Conservation (phyloP, 371 early-diverging fungal species). For the Zychaea mexicana region DNA sequence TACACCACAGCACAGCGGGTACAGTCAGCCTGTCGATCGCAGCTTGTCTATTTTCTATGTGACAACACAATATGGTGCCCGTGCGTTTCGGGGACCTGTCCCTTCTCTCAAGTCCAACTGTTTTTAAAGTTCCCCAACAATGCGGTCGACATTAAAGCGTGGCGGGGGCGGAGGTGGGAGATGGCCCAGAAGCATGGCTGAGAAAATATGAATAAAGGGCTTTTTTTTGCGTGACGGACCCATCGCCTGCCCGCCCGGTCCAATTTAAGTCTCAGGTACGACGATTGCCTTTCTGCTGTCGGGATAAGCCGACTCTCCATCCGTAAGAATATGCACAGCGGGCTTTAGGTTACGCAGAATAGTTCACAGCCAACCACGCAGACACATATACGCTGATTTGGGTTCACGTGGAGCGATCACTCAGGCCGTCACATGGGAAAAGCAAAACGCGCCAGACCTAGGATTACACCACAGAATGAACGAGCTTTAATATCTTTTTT, state of each 20-base stretch:
- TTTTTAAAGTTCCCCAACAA: slow-evolving; percentile 1
- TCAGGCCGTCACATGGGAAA: background rate
- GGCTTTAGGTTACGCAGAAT: background rate
- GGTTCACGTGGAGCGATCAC: slow-evolving; percentile 1
- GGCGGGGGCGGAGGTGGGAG: background rate
- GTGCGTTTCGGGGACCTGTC: background rate
- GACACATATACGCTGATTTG: no score
- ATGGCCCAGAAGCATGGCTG: background rate
- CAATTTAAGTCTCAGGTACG: background rate
- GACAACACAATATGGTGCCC: background rate
- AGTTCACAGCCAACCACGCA: no score
- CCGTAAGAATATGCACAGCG: background rate
- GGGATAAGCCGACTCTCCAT: background rate
- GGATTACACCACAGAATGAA: no score
- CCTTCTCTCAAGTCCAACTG: background rate
- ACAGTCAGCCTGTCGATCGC: background rate
- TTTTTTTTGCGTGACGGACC: background rate
- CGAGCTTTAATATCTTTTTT: background rate
- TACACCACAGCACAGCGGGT: background rate
- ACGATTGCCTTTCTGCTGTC: background rate
- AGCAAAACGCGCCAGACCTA: no score
- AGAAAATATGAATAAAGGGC: background rate
- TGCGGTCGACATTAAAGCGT: background rate
- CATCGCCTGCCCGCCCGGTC: background rate
- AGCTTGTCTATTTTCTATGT: background rate